Evolutionary conservation across 164 flowering plant species (phyloP).

Genomic region (Stephania cephalantha): DNA sequence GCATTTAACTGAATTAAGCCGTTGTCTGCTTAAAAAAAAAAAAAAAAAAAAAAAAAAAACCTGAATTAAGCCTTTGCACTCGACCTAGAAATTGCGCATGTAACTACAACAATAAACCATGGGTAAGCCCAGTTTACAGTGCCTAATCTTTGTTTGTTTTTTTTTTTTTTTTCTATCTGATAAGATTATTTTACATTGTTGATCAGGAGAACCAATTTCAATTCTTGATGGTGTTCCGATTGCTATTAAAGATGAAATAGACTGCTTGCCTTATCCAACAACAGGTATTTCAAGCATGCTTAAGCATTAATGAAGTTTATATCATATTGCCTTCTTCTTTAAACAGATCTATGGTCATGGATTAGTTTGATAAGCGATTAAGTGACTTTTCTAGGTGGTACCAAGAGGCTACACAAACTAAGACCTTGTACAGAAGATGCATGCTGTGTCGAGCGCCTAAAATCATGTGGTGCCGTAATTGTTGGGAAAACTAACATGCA

Average conservation of each 20-base stretch:
- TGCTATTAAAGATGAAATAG: constrained; percentile 93
- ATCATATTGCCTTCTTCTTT: not conserved
- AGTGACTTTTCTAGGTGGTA: constrained; percentile 53
- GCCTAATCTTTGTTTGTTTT: no score
- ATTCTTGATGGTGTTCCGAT: constrained; percentile 80
- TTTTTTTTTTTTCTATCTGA: no score
- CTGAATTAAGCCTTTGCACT: no score
- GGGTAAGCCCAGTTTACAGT: no score
- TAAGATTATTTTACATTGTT: not conserved
- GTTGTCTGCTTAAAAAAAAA: no score
- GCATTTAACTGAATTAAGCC: no score
- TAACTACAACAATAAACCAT: no score
- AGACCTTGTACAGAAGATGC: constrained; percentile 73
- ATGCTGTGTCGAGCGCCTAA: constrained; percentile 57
- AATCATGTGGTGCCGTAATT: constrained; percentile 78
- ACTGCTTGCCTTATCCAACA: constrained; percentile 89
- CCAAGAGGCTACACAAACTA: constrained; percentile 79
- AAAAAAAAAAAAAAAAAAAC: no score
- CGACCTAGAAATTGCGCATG: no score
- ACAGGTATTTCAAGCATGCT: constrained; percentile 45
- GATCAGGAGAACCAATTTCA: constrained; percentile 67
- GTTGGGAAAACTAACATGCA: constrained; percentile 98
- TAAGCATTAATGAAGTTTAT: not conserved
- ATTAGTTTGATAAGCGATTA: not conserved
- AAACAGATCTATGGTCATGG: not conserved